These are phyloP conservation scores for Murraya koenigii DNA, from an alignment of 345 rosid species.

Conservation along the genomic window DNA sequence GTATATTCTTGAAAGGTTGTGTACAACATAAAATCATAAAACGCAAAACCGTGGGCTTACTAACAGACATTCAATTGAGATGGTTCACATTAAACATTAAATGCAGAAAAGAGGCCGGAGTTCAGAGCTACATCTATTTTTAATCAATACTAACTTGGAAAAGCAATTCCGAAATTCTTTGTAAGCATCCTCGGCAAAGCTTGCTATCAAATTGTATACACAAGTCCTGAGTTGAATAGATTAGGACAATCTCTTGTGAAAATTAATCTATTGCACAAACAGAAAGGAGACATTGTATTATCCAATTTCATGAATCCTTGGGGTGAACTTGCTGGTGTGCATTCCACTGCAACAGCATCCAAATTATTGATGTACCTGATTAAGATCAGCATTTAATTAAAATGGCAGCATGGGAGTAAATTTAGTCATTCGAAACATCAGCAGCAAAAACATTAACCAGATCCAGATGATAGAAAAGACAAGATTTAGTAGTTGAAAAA, in stretches of 20 bases:
- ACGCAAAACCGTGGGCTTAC: neutral
- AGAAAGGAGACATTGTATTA: neutral
- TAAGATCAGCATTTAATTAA: neutral
- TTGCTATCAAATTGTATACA: neutral
- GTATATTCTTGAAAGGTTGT: no score
- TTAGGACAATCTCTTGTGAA: neutral
- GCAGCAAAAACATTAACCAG: neutral
- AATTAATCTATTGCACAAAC: neutral
- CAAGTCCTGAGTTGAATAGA: neutral
- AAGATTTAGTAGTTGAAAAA: neutral
- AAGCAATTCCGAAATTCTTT: neutral
- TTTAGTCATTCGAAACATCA: neutral
- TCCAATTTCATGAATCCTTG: slow-evolving; percentile 24
- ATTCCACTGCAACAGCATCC: slow-evolving; percentile 92
- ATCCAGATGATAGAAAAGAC: neutral
- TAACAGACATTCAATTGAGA: neutral
- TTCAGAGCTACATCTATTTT: neutral
- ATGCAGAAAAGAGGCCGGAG: neutral
- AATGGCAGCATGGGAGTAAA: neutral
- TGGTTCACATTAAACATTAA: neutral
- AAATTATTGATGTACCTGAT: slow-evolving; percentile 77
- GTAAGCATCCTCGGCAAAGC: neutral
- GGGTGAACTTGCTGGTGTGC: slow-evolving; percentile 32
- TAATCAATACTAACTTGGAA: neutral
- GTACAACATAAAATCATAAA: neutral